Percentiles rank a stretch among this genome's conserved stretches.
Conservation (phyloP, 805 yeast species). For the Ogataea methylovora region DNA sequence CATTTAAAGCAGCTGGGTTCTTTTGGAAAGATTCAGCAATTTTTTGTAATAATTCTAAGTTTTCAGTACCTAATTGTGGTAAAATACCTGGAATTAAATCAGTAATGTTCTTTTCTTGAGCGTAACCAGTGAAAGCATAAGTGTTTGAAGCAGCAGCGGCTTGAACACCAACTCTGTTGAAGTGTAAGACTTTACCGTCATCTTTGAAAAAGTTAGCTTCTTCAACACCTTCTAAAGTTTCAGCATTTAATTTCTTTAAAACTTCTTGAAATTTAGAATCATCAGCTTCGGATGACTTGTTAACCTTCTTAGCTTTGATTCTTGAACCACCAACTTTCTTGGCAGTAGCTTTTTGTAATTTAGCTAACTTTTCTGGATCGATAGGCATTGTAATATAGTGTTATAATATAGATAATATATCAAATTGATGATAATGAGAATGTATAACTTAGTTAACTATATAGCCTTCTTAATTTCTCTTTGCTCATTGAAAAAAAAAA, state of each 20-base stretch:
- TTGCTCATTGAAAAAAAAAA: no score
- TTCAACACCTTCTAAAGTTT: constrained; percentile 81
- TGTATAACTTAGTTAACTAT: no score
- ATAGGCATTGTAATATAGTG: constrained; percentile 77
- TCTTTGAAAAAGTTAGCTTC: constrained; percentile 98
- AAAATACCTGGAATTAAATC: constrained; percentile 91
- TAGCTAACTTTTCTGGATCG: constrained; percentile 92
- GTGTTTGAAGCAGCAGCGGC: constrained; percentile 87
- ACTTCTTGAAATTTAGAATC: constrained; percentile 88
- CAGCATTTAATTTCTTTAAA: constrained; percentile 82
- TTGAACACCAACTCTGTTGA: constrained; percentile 94
- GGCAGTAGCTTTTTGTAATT: constrained; percentile 78
- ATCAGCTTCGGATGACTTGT: constrained; percentile 64
- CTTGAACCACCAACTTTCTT: constrained; percentile 83
- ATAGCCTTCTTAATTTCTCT: no score
- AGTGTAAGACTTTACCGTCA: constrained; percentile 93
- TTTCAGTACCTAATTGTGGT: constrained; percentile 95
- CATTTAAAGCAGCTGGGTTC: constrained; percentile 32
- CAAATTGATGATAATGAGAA: no score
- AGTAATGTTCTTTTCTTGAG: constrained; percentile 86
- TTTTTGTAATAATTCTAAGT: constrained; percentile 80
- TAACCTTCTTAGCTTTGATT: constrained; percentile 80
- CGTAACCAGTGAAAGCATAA: constrained; percentile 89
- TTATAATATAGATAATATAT: no score
- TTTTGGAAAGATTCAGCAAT: constrained; percentile 84